Evolutionary conservation across 768 basidiomycete species (phyloP).

Genomic region (Suillus plorans): DNA sequence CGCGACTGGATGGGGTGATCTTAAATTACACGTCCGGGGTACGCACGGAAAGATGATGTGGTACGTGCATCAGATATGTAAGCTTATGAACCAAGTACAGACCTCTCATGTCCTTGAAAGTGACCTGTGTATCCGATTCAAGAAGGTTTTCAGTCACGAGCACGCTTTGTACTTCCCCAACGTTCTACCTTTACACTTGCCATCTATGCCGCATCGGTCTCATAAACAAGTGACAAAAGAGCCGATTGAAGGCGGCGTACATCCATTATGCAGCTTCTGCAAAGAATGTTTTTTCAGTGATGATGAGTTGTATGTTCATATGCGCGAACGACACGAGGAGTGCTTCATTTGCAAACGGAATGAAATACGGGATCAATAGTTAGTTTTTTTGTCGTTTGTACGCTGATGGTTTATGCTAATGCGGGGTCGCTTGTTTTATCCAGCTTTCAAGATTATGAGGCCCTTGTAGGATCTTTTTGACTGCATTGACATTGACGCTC

Average conservation of each 20-base stretch:
- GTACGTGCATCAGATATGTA: slow-evolving; percentile 35
- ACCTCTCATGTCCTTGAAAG: slow-evolving; percentile 35
- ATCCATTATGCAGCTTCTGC: slow-evolving; percentile 87
- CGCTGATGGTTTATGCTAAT: not conserved
- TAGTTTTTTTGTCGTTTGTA: slow-evolving; percentile 36
- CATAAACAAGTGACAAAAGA: slow-evolving; percentile 48
- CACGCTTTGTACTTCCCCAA: slow-evolving; percentile 77
- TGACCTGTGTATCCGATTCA: slow-evolving; percentile 82
- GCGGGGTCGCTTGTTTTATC: not conserved
- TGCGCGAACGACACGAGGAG: slow-evolving; percentile 93
- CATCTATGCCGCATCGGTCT: slow-evolving; percentile 54
- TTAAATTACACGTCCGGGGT: slow-evolving; percentile 81
- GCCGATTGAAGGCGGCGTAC: slow-evolving; percentile 66
- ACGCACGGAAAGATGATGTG: slow-evolving; percentile 80
- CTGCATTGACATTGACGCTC: slow-evolving; percentile 1
- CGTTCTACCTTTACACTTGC: slow-evolving; percentile 71
- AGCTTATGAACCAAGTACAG: not conserved
- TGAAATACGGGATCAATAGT: slow-evolving; percentile 85
- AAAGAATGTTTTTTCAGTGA: slow-evolving; percentile 91
- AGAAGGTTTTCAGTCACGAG: slow-evolving; percentile 96
- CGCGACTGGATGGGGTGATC: slow-evolving; percentile 85
- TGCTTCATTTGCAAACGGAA: slow-evolving; percentile 92
- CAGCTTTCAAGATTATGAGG: slow-evolving; percentile 81
- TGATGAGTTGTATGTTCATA: slow-evolving; percentile 91
- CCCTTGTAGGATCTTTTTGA: slow-evolving; percentile 52